phyloP scores from a whole-genome alignment of 345 rosid genomes.

The Noccaea caerulescens region DNA sequence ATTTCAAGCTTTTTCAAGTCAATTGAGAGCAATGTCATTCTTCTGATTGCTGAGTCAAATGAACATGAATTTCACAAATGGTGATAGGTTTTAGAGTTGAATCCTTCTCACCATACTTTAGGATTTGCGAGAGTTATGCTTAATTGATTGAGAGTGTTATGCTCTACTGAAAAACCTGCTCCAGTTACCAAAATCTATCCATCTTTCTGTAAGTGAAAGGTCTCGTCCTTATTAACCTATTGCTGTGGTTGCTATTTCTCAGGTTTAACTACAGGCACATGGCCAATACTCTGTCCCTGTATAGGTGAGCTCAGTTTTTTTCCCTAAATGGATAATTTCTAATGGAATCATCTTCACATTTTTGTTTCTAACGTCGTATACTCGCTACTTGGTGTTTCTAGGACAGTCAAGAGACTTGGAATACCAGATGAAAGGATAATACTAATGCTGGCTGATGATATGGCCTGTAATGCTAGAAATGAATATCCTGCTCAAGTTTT shows the following conservation, averaged over 20 bases:
- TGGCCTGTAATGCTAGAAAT: constrained; percentile 97
- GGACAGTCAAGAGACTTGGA: constrained; percentile 96
- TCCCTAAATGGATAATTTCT: not conserved
- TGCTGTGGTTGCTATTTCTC: constrained; percentile 36
- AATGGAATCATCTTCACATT: not conserved
- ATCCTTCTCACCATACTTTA: not conserved
- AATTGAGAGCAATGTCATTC: constrained; percentile 3
- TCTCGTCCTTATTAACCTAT: constrained; percentile 25
- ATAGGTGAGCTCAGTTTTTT: constrained; percentile 57
- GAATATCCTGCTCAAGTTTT: constrained; percentile 97
- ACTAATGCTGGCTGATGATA: constrained; percentile 97
- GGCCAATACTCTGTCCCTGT: constrained; percentile 95
- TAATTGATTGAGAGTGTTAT: constrained; percentile 5
- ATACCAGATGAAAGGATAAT: constrained; percentile 96
- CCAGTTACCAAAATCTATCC: not conserved
- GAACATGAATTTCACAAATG: not conserved
- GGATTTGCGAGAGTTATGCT: constrained; percentile 12
- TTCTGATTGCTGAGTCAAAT: constrained; percentile 9
- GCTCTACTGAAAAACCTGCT: not conserved
- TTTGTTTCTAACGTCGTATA: constrained; percentile 14
- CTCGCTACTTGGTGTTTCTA: constrained; percentile 45
- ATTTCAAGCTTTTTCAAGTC: not conserved
- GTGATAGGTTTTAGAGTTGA: constrained; percentile 17
- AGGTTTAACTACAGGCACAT: constrained; percentile 98
- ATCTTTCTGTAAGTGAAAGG: constrained; percentile 6